Evolutionary conservation across 331 rosid genomes (phyloP).

Genomic region (Pyrus hybrid): DNA sequence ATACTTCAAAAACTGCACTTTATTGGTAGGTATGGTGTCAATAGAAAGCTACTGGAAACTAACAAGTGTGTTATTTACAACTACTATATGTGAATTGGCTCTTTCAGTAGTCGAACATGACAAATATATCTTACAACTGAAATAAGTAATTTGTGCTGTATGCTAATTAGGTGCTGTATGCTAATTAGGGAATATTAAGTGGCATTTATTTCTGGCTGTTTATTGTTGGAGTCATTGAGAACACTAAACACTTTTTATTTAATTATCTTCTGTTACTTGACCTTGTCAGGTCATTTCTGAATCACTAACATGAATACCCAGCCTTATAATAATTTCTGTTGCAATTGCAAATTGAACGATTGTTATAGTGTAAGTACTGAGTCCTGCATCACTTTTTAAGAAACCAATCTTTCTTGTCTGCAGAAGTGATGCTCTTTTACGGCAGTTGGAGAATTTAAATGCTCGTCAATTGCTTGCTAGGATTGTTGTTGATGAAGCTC

Average conservation of each 20-base stretch:
- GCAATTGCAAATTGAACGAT: neutral
- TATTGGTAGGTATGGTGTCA: neutral
- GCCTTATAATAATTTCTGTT: neutral
- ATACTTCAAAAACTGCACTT: neutral
- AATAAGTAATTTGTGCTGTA: neutral
- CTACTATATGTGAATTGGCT: neutral
- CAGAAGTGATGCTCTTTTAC: constrained; percentile 88
- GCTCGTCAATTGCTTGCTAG: constrained; percentile 76
- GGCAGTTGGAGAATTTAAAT: constrained; percentile 77
- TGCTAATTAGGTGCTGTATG: neutral
- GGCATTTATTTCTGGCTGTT: neutral
- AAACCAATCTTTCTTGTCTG: constrained; percentile 13
- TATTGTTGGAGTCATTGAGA: neutral
- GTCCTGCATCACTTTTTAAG: neutral
- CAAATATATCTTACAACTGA: neutral
- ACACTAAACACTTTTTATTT: neutral
- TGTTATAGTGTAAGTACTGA: neutral
- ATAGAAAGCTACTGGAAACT: neutral
- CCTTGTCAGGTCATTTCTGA: neutral
- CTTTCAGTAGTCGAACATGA: neutral
- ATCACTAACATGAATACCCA: neutral
- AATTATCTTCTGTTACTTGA: neutral
- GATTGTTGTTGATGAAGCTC: constrained; percentile 96
- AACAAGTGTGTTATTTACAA: neutral
- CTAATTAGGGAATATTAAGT: neutral